Conservation (phyloP, 305 asterid species). For the Fraxinus velutina region DNA sequence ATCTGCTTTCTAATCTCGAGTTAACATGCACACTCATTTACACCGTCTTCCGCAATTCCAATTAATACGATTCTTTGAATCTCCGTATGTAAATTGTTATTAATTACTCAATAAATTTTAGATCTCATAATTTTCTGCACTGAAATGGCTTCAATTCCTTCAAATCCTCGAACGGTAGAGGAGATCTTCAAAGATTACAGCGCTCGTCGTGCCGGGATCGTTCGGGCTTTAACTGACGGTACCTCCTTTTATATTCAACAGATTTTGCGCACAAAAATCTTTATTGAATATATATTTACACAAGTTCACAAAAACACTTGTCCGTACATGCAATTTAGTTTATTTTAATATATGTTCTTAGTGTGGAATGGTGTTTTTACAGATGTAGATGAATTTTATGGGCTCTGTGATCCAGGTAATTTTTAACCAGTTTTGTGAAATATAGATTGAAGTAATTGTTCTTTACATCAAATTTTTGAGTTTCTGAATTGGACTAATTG, state of each 20-base stretch:
- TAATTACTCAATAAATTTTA: background rate
- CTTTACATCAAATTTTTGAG: background rate
- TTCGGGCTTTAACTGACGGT: slow-evolving; percentile 1
- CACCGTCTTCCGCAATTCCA: background rate
- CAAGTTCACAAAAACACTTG: background rate
- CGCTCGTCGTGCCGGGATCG: background rate
- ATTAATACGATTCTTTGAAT: background rate
- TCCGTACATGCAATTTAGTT: background rate
- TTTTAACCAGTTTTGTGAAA: background rate
- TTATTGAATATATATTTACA: background rate
- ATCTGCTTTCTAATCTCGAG: background rate
- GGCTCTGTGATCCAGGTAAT: background rate
- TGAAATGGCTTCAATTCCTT: background rate
- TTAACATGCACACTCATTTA: background rate
- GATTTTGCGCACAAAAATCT: background rate
- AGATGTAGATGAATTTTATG: background rate
- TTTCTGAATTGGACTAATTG: slow-evolving; percentile 21
- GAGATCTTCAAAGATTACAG: slow-evolving; percentile 2
- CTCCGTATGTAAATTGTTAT: background rate
- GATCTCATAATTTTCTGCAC: background rate
- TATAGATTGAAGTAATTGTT: background rate
- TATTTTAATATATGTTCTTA: background rate
- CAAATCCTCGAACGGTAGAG: background rate
- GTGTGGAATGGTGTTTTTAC: background rate
- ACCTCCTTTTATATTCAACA: background rate